phyloP scores from a whole-genome alignment of 1,284 basidiomycete genomes.

The Exsudoporus floridanus region DNA sequence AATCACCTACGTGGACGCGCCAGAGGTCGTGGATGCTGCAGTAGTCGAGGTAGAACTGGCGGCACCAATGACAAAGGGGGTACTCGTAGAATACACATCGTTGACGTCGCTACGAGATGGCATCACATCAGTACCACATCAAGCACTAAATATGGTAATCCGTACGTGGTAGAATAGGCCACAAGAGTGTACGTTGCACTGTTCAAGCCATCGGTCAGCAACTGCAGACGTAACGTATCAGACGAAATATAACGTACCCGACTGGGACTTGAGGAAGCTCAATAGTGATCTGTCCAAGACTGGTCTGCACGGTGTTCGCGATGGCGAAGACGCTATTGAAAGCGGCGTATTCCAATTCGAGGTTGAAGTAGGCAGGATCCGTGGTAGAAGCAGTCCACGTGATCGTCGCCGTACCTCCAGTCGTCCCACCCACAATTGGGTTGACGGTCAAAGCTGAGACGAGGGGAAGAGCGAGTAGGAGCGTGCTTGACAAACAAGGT shows the following conservation, averaged over 20 bases:
- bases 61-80: slow-evolving; percentile 45
- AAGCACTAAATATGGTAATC: neutral
- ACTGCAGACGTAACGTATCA: rapidly evolving
- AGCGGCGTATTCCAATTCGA: slow-evolving; percentile 46
- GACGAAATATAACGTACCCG: slow-evolving; percentile 40
- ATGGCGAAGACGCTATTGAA: slow-evolving; percentile 60
- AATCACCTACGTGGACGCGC: slow-evolving; percentile 11
- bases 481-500: slow-evolving; percentile 34
- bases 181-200: slow-evolving; percentile 55
- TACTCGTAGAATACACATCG: slow-evolving; percentile 43
- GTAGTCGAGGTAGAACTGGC: slow-evolving; percentile 25
- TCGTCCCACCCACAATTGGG: slow-evolving; percentile 38
- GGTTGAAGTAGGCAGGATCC: slow-evolving; percentile 44
- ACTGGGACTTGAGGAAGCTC: slow-evolving; percentile 50
- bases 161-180: slow-evolving; percentile 47
- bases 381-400: slow-evolving; percentile 44
- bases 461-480: slow-evolving; percentile 48
- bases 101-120: slow-evolving; percentile 45
- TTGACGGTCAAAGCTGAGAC: slow-evolving; percentile 49
- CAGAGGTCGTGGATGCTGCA: slow-evolving; percentile 17
- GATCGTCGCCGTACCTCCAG: slow-evolving; percentile 41
- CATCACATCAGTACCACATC: neutral
- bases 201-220: slow-evolving; percentile 3
- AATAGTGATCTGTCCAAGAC: slow-evolving; percentile 39
- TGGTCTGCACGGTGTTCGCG: slow-evolving; percentile 54